Percentiles rank a stretch among this genome's conserved stretches.
Conservation (phyloP, 148 eudicot species). For the Chenopodium berlandieri region DNA sequence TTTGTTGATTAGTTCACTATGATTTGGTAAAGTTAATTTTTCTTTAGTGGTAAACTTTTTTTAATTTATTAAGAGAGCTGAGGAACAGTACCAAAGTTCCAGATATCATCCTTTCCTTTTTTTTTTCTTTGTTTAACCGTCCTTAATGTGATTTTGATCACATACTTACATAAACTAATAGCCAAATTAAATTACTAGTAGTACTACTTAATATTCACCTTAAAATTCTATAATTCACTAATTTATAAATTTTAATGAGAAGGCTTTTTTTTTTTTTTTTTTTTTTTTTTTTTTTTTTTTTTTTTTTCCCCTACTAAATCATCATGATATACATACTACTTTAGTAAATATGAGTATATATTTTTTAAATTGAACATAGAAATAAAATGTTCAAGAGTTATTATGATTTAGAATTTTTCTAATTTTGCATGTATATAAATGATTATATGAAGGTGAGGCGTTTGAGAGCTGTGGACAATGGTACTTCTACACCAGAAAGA, state of each 20-base stretch:
- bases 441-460: conserved; percentile 1
- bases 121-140: background rate
- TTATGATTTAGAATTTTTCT: too few species aligned
- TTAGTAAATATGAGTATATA: too few species aligned
- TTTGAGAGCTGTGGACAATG: conserved; percentile 23
- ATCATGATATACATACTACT: too few species aligned
- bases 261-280: too few species aligned
- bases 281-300: too few species aligned
- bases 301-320: too few species aligned
- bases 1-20: background rate
- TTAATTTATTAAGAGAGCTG: background rate
- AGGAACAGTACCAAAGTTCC: background rate
- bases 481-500: conserved; percentile 23
- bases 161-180: background rate
- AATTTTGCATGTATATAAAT: background rate
- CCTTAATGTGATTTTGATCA: background rate
- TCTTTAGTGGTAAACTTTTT: background rate
- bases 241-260: too few species aligned
- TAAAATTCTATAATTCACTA: too few species aligned
- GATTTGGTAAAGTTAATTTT: background rate
- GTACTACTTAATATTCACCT: too few species aligned
- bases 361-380: too few species aligned
- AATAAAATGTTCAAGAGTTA: too few species aligned
- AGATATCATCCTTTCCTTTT: too few species aligned
- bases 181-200: background rate